Evolutionary conservation across 495 filamentous ascomycete species (phyloP).

Genomic region (Penicillium flavigenum): DNA sequence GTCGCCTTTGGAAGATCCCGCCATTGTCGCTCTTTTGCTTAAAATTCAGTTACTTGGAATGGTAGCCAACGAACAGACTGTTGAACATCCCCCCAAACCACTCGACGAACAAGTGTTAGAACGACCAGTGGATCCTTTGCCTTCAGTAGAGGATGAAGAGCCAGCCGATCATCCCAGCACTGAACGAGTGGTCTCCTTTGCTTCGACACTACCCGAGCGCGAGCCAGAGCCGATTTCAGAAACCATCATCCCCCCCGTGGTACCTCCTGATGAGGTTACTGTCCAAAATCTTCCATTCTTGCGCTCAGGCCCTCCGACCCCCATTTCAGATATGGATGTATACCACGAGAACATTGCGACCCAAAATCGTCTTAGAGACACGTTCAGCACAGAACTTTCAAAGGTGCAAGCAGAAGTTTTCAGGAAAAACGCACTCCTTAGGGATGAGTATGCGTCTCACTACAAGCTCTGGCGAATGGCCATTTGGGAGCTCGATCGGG

Average conservation of each 20-base stretch:
- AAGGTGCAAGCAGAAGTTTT: constrained; percentile 44
- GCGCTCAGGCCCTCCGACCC: constrained; percentile 46
- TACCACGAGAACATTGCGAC: constrained; percentile 43
- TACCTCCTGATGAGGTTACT: constrained; percentile 18
- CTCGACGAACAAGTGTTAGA: background rate
- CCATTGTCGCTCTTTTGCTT: constrained; percentile 43
- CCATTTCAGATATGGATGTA: constrained; percentile 50
- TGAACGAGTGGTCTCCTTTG: constrained; percentile 21
- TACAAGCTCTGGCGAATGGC: constrained; percentile 52
- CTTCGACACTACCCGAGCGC: constrained; percentile 3
- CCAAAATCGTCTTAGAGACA: constrained; percentile 38
- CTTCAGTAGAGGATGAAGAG: constrained; percentile 20
- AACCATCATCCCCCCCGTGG: constrained; percentile 14
- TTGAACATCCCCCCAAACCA: background rate
- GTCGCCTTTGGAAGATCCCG: constrained; percentile 45
- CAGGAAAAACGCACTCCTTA: constrained; percentile 40
- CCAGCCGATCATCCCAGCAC: background rate
- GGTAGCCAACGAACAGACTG: constrained; percentile 31
- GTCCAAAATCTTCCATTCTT: constrained; percentile 52
- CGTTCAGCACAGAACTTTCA: constrained; percentile 37
- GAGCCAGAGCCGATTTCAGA: constrained; percentile 15
- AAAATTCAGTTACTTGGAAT: constrained; percentile 49
- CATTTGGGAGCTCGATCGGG: constrained; percentile 60
- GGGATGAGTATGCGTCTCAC: constrained; percentile 41
- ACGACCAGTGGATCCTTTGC: constrained; percentile 1